Evolutionary conservation across 2,329 filamentous ascomycete genomes (phyloP).

Genomic region (Neofusicoccum kwambonambiense): DNA sequence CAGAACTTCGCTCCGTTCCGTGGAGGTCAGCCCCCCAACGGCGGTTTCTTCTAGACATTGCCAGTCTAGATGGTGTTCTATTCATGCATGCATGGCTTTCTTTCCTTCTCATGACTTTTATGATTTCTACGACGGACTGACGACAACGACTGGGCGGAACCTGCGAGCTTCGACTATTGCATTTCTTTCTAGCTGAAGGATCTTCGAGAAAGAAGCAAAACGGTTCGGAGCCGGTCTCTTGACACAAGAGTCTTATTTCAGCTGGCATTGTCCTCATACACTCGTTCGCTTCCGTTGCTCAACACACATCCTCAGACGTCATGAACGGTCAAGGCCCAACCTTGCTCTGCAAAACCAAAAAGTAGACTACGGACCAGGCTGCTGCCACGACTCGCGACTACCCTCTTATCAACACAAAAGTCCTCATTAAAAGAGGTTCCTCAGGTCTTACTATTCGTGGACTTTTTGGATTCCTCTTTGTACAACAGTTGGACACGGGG

Average conservation of each 20-base stretch:
- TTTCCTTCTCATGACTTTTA: not conserved
- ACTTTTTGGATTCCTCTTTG: not conserved
- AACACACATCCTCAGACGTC: not conserved
- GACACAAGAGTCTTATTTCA: slow-evolving; percentile 2
- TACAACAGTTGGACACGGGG: slow-evolving; percentile 9
- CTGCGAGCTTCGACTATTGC: slow-evolving; percentile 3
- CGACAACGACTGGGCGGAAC: not conserved
- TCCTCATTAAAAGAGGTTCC: not conserved
- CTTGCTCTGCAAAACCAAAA: not conserved
- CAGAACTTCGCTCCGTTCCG: slow-evolving; percentile 22
- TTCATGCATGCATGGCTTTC: not conserved
- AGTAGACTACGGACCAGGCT: slow-evolving; percentile 1
- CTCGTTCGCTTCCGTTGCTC: not conserved
- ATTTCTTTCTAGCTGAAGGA: not conserved
- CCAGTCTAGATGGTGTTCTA: not conserved
- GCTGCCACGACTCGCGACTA: not conserved
- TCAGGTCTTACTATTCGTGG: not conserved
- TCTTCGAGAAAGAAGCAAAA: not conserved
- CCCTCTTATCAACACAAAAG: slow-evolving; percentile 1
- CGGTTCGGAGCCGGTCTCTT: slow-evolving; percentile 6
- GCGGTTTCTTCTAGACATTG: slow-evolving; percentile 6
- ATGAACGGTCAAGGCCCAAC: not conserved
- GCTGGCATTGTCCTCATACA: not conserved
- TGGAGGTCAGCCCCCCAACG: not conserved
- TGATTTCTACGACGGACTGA: slow-evolving; percentile 2